phyloP scores from a whole-genome alignment of 2,329 filamentous ascomycete genomes.

The Cercospora janseana region DNA sequence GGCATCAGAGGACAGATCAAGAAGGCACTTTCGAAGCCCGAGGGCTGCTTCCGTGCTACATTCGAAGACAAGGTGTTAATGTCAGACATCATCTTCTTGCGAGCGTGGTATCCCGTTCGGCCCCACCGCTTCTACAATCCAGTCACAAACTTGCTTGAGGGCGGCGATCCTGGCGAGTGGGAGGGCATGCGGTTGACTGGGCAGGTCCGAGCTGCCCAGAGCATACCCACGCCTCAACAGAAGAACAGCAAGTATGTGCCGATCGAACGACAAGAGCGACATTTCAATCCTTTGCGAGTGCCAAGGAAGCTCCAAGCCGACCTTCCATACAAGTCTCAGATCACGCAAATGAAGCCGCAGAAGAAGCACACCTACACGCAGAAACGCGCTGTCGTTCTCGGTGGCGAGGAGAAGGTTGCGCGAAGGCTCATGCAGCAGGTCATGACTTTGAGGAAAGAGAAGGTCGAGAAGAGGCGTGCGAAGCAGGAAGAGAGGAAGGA shows the following conservation, averaged over 20 bases:
- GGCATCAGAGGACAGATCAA: slow-evolving; percentile 97
- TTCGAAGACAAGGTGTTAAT: slow-evolving; percentile 99
- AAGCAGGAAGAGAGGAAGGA: slow-evolving; percentile 87
- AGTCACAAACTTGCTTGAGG: slow-evolving; percentile 82
- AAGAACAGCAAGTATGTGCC: slow-evolving; percentile 82
- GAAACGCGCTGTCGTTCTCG: slow-evolving; percentile 86
- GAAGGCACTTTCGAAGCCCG: slow-evolving; percentile 85
- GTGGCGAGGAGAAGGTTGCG: slow-evolving; percentile 80
- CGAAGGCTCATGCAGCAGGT: slow-evolving; percentile 90
- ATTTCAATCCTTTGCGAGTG: slow-evolving; percentile 65
- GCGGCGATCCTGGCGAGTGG: slow-evolving; percentile 58
- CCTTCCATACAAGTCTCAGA: slow-evolving; percentile 90
- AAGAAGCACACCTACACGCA: slow-evolving; percentile 84
- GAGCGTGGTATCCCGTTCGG: slow-evolving; percentile 95
- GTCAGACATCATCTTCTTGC: slow-evolving; percentile 92
- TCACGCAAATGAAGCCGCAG: slow-evolving; percentile 76
- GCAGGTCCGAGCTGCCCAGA: slow-evolving; percentile 75
- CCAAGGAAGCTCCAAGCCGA: slow-evolving; percentile 76
- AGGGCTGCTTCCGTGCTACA: slow-evolving; percentile 92
- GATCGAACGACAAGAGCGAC: slow-evolving; percentile 52
- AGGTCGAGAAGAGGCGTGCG: slow-evolving; percentile 73
- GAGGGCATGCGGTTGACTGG: slow-evolving; percentile 91
- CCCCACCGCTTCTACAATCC: slow-evolving; percentile 97
- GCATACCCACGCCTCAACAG: slow-evolving; percentile 71
- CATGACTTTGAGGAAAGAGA: slow-evolving; percentile 85